These are phyloP conservation scores for Solanum aculeatissimum DNA, from an alignment of 305 asterid species.

Conservation along the genomic window DNA sequence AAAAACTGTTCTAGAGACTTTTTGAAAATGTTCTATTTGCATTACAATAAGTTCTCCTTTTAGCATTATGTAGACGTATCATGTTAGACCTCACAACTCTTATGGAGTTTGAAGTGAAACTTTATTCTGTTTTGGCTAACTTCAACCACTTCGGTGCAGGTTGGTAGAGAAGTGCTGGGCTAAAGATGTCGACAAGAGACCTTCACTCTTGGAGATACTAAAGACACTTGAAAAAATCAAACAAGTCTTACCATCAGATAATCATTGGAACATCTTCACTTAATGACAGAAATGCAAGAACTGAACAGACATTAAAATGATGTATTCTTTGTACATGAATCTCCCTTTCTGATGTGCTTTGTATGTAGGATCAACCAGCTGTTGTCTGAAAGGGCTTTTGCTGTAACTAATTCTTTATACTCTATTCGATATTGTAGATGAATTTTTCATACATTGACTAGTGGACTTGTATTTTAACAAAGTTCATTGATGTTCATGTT, in stretches of 20 bases:
- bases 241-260: conserved; percentile 36
- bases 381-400: not conserved
- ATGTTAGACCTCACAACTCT: not conserved
- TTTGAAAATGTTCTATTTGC: not conserved
- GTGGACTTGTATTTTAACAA: not conserved
- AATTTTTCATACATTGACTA: not conserved
- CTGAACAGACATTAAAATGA: not conserved
- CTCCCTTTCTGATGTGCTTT: not conserved
- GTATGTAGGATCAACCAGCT: not conserved
- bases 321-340: not conserved
- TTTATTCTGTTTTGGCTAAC: not conserved
- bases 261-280: conserved; percentile 45
- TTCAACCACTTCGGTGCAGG: conserved; percentile 11
- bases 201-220: conserved; percentile 57
- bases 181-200: conserved; percentile 52
- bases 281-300: conserved; percentile 15
- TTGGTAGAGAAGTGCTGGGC: conserved; percentile 63
- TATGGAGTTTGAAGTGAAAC: not conserved
- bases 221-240: conserved; percentile 46
- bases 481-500: not conserved
- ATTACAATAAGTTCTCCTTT: not conserved
- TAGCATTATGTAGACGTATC: not conserved
- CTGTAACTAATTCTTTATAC: not conserved
- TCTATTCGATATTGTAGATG: not conserved
- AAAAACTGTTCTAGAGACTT: not conserved